Base-by-base conservation (phyloP, 108 stramenopile genomes). In the Nannochloropsis oceanica region DNA sequence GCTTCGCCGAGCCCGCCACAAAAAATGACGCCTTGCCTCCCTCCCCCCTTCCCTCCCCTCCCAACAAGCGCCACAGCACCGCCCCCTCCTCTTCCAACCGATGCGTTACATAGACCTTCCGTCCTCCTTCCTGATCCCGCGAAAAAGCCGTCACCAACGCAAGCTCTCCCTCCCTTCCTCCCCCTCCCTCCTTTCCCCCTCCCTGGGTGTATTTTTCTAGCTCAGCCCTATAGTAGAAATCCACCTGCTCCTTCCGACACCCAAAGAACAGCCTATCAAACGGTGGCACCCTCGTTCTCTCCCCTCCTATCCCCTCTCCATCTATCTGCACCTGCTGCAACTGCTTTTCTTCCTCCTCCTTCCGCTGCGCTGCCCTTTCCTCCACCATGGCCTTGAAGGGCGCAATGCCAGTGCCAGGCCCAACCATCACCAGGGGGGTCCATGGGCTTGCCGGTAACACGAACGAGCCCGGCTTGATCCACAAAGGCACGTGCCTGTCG, bases 391-490 rank as follows among this genome's bases (percentile, higher is more conserved):
- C 95, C 84, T 96, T 91, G 88, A 99, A 98, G 22, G 99, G 97
- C 26, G 99, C 97, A 27, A 99, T 93, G 13, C 99, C 99, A 9
- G 99, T 98, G 25, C 99, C 99, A 8, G 99, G 99, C 25, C 99
- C 99, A 46, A 99, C 93, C 84, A 99, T 90, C 50, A 99, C 89
- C 26, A 98, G 84, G 7, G 97, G 97, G 25, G 90, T 92, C 12
- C 87, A 83, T 11, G 94, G 86, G 11, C 92, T 84, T 0, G 85
- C 79, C 18, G 99, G 97, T 24, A 96, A 86, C 20, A 89, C 91
- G 90, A 99, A 98, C 26, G 87, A 86, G 0, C 90, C 89, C 11
- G 79, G 87, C 25, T 86, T 43, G 26, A 90, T 87, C 34, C 84
- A 89, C n/a, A 89, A 24, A 44, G 82, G 84, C 0, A 90, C 86